Conservation (phyloP, 139 green algal genomes). For the Zygnema circumcarinatum region DNA sequence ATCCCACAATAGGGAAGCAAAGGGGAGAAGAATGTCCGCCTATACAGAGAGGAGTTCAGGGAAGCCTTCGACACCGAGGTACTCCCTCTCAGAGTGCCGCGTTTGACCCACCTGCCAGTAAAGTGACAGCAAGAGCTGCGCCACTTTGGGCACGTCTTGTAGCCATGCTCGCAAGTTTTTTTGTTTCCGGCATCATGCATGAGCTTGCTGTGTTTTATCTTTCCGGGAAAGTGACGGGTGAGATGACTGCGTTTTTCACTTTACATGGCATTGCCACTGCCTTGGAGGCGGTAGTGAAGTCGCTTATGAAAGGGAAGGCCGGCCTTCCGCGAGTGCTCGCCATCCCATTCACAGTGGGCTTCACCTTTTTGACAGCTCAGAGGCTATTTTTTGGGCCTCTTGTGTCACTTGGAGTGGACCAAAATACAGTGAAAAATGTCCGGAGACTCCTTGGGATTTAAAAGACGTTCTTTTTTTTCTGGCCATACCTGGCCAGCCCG, state of each 20-base stretch:
- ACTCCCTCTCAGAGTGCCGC: background rate
- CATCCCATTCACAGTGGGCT: background rate
- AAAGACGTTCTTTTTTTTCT: too few relatives aligned
- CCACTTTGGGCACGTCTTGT: conserved; percentile 19
- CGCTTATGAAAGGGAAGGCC: background rate
- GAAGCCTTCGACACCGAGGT: background rate
- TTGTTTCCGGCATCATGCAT: conserved; percentile 52
- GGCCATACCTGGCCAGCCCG: too few relatives aligned
- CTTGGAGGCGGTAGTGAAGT: background rate
- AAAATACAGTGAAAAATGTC: background rate
- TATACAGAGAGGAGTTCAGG: too few relatives aligned
- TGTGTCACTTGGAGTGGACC: background rate
- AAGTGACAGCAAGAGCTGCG: background rate
- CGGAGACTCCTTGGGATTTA: background rate
- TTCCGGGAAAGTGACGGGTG: conserved; percentile 34
- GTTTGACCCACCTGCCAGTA: too few relatives aligned
- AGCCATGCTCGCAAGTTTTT: conserved; percentile 30
- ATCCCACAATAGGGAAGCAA: too few relatives aligned
- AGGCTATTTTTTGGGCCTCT: conserved; percentile 24
- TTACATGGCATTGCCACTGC: conserved; percentile 33
- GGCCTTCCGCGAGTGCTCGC: background rate
- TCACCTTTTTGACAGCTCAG: conserved; percentile 1
- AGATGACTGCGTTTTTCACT: conserved; percentile 51
- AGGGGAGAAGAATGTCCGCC: too few relatives aligned
- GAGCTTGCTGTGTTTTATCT: conserved; percentile 53